Base-by-base conservation (phyloP, 768 basidiomycete species). In the Punctularia strigosozonata region DNA sequence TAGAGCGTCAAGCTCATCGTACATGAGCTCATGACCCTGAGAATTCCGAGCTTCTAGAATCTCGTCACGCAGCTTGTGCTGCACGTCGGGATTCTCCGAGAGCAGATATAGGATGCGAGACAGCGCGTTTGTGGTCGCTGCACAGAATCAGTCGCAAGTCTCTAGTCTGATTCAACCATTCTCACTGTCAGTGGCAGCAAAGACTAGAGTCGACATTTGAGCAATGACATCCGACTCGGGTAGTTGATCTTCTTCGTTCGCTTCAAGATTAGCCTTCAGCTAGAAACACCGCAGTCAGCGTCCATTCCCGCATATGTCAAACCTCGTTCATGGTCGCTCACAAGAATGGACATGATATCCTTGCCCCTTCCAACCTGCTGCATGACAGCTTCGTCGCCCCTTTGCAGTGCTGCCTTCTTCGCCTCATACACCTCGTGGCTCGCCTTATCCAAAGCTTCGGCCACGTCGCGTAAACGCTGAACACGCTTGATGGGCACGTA, bases 311-410 rank as follows among this genome's bases (percentile, higher is more conserved):
- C n/a, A n/a, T n/a, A 15, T 15, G 10, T 28, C 15, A 28, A 28
- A 28, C 8, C 10, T 8, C 10, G 26, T 8, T 15, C 33, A 23
- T 28, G 10, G 10, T 28, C 26, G 15, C 26, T 8, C 15, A 14
- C 32, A 32, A 21, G 31, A 23, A 31, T 40, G n/a, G n/a, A n/a
- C 39, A 40, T 32, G 4, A 40, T 40, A 26, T 40, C 39, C 20
- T 35, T 40, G 6, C 39, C 39, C 13, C 35, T n/a, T 4, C 30
- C 39, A n/a, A 40, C 31, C 31, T 40, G 39, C 7, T 40, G 19
- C 22, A 23, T 25, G 6, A 31, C 20, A 14, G 17, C 39, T 4
- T 34, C 39, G 31, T 40, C 39, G 12, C 31, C 32, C 10, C 14
- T 15, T 4, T 19, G 13, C 4, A 40, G 12, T 17, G n/a, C 31